These are phyloP conservation scores for Dictyostelium firmibasis DNA, from an alignment of 78 protist genomes.

Conservation along the genomic window DNA sequence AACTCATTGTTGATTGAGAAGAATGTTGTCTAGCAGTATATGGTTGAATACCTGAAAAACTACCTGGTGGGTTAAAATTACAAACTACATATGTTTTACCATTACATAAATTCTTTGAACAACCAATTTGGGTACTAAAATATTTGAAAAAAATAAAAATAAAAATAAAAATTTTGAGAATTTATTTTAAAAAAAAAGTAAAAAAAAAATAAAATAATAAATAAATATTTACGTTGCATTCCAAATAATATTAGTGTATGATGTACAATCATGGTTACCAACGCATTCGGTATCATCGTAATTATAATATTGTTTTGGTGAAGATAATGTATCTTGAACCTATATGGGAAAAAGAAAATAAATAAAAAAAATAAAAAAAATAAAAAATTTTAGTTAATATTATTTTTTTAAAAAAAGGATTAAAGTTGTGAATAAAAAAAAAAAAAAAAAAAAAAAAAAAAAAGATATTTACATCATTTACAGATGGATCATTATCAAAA, in stretches of 20 bases:
- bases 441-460: background rate
- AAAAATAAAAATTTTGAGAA: background rate
- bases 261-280: slow-evolving; percentile 22
- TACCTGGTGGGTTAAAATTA: slow-evolving; percentile 62
- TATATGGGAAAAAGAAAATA: background rate
- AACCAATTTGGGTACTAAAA: background rate
- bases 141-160: background rate
- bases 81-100: slow-evolving; percentile 21
- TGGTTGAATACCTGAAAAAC: slow-evolving; percentile 52
- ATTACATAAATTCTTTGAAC: slow-evolving; percentile 19
- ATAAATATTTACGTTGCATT: background rate
- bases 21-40: slow-evolving; percentile 36
- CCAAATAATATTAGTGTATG: slow-evolving; percentile 61
- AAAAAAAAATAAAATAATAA: background rate
- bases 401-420: too few species aligned
- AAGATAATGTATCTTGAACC: background rate
- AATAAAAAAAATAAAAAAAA: background rate
- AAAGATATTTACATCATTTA: background rate
- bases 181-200: background rate
- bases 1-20: background rate
- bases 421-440: background rate
- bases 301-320: background rate
- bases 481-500: slow-evolving; percentile 18
- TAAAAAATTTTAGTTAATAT: background rate
- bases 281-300: slow-evolving; percentile 38